A percentile compares a stretch with the other conserved stretches of the same genome.
Evolutionary conservation across 2,329 filamentous ascomycete genomes (phyloP).

Genomic region (Domatiomyces catenatus): DNA sequence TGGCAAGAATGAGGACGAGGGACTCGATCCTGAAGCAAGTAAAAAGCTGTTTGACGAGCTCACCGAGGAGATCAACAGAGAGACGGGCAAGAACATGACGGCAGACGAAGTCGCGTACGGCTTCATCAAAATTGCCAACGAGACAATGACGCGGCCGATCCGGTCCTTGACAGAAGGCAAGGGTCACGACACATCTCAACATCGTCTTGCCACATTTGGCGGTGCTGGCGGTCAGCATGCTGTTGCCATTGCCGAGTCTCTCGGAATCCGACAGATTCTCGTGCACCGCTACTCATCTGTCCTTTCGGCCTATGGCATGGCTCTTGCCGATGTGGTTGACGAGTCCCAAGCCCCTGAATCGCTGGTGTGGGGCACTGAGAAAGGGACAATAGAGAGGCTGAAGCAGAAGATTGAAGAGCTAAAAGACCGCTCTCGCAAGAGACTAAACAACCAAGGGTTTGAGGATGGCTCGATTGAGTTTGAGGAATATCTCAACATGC

Average conservation of each 20-base stretch:
- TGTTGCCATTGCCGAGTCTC: slow-evolving; percentile 70
- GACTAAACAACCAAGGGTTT: slow-evolving; percentile 66
- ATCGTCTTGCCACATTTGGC: slow-evolving; percentile 82
- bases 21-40: slow-evolving; percentile 61
- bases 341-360: slow-evolving; percentile 56
- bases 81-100: slow-evolving; percentile 49
- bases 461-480: slow-evolving; percentile 58
- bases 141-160: slow-evolving; percentile 82
- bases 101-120: slow-evolving; percentile 78
- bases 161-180: slow-evolving; percentile 82
- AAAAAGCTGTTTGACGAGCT: slow-evolving; percentile 60
- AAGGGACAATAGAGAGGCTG: slow-evolving; percentile 46
- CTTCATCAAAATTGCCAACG: slow-evolving; percentile 84
- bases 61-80: slow-evolving; percentile 60
- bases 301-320: slow-evolving; percentile 84
- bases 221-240: slow-evolving; percentile 87
- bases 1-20: slow-evolving; percentile 73
- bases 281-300: slow-evolving; percentile 85
- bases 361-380: slow-evolving; percentile 43
- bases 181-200: slow-evolving; percentile 77
- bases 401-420: slow-evolving; percentile 62
- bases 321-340: slow-evolving; percentile 80
- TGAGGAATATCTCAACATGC: slow-evolving; percentile 88
- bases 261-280: slow-evolving; percentile 73
- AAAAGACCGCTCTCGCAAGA: slow-evolving; percentile 55